Base-by-base conservation (phyloP, 805 yeast species). In the Candida incommunis region DNA sequence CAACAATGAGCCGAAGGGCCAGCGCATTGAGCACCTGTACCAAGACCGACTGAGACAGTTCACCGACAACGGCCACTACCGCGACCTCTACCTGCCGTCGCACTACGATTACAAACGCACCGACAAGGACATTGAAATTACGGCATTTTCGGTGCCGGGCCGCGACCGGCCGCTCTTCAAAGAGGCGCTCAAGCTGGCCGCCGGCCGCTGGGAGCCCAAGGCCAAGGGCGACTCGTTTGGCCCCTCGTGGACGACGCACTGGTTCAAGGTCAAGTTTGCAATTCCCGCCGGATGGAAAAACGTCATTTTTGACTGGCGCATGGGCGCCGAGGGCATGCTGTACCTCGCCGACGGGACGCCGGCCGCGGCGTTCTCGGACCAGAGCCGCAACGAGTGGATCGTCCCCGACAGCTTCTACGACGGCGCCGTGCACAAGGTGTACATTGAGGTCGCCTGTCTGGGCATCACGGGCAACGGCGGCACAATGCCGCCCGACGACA, bases 171-270 rank as follows among this genome's bases (percentile, higher is more conserved):
- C 92, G 0, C 63, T 71, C 25, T 82, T 80, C 61, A 62, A 68
- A 43, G 78, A 75, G 45, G 74, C 84, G 50, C 64, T 80, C 48
- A 65, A 70, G 51, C 64, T 68, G 22, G 80, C 84, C n/a, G 51
- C 51, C 31, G 37, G 37, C 37, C 9, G n/a, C n/a, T 67, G 70
- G 66, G 50, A 53, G 7, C 52, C 55, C 2, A 57, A 69, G 4
- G 45, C 52, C 34, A 78, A 77, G 51, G 94, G 94, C 21, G 80
- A 83, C 53, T 64, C 69, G 4, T 86, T 83, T 59, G 96, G 97
- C 0, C 98, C 98, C 2, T 82, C 94, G 15, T 90, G 98, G 98
- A 80, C 90, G 47, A 82, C 97, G 1, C 94, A 86, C 51, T 90
- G 98, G 98, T 86, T 92, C 63, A 74, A 76, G 52, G 64, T 90